A percentile compares a stretch with the other conserved stretches of the same genome.
phyloP scores from a whole-genome alignment of 1,139 yeast genomes.

The Pichia sp. region DNA sequence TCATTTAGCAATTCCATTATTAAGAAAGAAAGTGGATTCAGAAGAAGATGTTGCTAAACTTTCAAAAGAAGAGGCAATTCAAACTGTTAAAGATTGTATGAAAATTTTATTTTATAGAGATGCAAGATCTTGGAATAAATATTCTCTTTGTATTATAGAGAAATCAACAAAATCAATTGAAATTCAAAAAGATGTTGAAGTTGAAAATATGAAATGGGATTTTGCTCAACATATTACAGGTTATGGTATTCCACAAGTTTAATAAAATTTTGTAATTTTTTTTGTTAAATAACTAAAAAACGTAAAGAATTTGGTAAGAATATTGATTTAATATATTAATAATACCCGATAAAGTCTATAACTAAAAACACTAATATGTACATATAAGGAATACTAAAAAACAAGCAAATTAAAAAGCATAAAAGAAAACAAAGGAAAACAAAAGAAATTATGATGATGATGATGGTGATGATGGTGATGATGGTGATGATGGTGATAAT shows the following conservation, averaged over 20 bases:
- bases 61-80: constrained; percentile 67
- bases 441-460: too few relatives aligned
- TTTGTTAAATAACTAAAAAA: background rate
- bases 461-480: too few relatives aligned
- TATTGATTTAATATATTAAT: too few relatives aligned
- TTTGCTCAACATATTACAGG: constrained; percentile 87
- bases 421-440: too few relatives aligned
- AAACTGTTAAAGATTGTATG: constrained; percentile 78
- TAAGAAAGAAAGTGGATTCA: constrained; percentile 75
- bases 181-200: constrained; percentile 58
- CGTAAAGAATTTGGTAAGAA: background rate
- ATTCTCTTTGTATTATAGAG: constrained; percentile 69
- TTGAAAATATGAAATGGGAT: constrained; percentile 81
- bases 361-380: background rate
- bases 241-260: constrained; percentile 50
- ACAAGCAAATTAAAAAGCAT: background rate
- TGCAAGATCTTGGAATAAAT: constrained; percentile 86
- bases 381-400: background rate
- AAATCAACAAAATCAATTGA: constrained; percentile 53
- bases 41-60: constrained; percentile 68
- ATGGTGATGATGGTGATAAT: too few relatives aligned
- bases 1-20: constrained; percentile 84
- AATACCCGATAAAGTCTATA: background rate
- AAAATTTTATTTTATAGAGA: constrained; percentile 93
- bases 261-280: constrained; percentile 1